Base-by-base conservation (phyloP, 139 green algal genomes). In the Chara braunii region DNA sequence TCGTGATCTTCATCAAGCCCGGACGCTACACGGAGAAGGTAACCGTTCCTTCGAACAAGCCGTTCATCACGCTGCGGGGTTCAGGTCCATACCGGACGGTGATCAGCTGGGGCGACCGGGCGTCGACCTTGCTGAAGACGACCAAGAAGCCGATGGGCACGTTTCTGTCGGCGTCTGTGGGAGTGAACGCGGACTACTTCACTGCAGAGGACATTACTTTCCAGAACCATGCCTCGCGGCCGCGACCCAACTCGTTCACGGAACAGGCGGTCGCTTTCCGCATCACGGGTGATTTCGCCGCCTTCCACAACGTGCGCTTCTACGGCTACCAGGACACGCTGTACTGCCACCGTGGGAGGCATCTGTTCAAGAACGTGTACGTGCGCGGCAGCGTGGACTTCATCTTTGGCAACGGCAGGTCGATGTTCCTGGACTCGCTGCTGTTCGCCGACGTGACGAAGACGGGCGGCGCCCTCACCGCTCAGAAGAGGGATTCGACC, bases 121-220 rank as follows among this genome's bases (percentile, higher is more conserved):
- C n/a, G n/a, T n/a, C n/a, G n/a, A n/a, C n/a, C n/a, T n/a, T n/a
- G n/a, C n/a, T n/a, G n/a, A n/a, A n/a, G n/a, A n/a, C n/a, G n/a
- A n/a, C n/a, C n/a, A n/a, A n/a, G 18, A 48, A 48, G 40, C 40
- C 18, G 40, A 18, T 48, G 40, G 40, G 18, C 18, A 18, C 18
- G 18, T 48, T 48, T 14, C 40, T 48, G 40, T n/a, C 40, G 40
- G 18, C 40, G 40, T 18, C 40, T 48, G 40, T 48, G 40, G 40
- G 18, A 2, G 57, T 59, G 2, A 42, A 57, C 18, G 57, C 36
- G 3, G 37, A 54, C 37, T 24, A 66, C 36, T 66, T 66, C 57
- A 66, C 57, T 30, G 22, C 14, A 12, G 23, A 57, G 29, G 54
- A 66, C 57, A 53, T 66, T n/a, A 59, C 54, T 26, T 59, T 66